Base-by-base conservation (phyloP, 345 rosid species). In the Lagerstroemia speciosa region DNA sequence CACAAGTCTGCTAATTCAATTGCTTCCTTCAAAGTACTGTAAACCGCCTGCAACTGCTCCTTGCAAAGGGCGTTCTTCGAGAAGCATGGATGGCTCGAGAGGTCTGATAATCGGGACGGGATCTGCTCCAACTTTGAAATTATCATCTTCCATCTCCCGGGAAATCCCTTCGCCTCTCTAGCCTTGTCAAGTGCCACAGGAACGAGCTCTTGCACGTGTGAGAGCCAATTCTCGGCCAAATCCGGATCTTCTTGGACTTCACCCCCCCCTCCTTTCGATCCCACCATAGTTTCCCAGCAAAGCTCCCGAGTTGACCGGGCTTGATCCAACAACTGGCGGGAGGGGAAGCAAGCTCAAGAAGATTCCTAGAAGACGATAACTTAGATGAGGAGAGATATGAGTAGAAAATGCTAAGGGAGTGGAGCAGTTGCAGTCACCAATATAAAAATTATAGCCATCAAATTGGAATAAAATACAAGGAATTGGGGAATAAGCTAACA, bases 11-110 rank as follows among this genome's bases (percentile, higher is more conserved):
- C 88, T 64, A 88, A 78, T 65, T 33, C 52, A 15, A 73, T 67
- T 14, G 40, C 71, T 61, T 73, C 71, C 65, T 82, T 72, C 64
- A 94, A 77, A 0, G 92, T 84, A 76, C 70, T 67, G 5, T 86
- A 80, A 36, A 94, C 93, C 0, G 87, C 91, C 80, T 85, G 86
- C 78, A 91, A 73, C 71, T 95, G 99, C 68, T 95, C 99, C 81
- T 74, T 86, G 72, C 99, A 95, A 10, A 95, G 86, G 8, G 89
- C 67, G 67, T 95, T 88, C 79, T 85, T 95, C 27, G 86, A 85
- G 80, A 95, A 95, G 71, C 88, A 95, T 58, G 99, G 99, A 68
- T 95, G 99, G 79, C 96, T 88, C 0, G 99, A 89, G 30, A 95
- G 82, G 67, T 95, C 98, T 0, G 96, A 88, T 65, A 95, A 72